Base-by-base conservation (phyloP, 2,329 filamentous ascomycete genomes). In the Trichoderma gracile region DNA sequence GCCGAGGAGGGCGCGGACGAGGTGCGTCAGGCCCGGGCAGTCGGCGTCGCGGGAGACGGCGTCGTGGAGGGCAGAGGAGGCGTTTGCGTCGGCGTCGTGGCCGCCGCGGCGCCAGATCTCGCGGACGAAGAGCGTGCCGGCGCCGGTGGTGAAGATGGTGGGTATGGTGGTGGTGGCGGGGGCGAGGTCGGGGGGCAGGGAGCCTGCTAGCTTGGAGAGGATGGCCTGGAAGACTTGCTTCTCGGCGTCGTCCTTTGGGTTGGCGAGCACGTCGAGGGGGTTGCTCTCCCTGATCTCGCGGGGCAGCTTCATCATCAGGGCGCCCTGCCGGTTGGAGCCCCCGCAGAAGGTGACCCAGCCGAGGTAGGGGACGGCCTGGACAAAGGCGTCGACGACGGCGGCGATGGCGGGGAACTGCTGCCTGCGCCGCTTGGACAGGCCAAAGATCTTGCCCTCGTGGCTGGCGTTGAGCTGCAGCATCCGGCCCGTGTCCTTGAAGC, bases 321-420 rank as follows among this genome's bases (percentile, higher is more conserved):
- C 88, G 0, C 93, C 93, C 76, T 97, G 93, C 46, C 93, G 83
- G 67, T 97, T 93, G 8, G 93, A 93, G 21, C 93, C 92, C 70
- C 92, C 89, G 73, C 92, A 96, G 76, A 97, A 97, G 0, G 89
- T 89, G 3, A 93, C 90, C 25, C 85, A 82, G 49, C 86, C 85
- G 69, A 96, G 89, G 49, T 82, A 82, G 4, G 90, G 90, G 2
- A 96, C 82, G 0, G 87, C 85, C 46, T 84, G 79, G 38, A 89
- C 81, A 17, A 97, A 84, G 19, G 90, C 88, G 38, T 89, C 86
- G n/a, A 97, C 86, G 5, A 97, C 86, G 33, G 91, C 86, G 0
- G 88, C 86, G 38, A 97, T 92, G 33, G 93, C 92, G 1, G 92
- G 90, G 46, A 96, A 93, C 75, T 97, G 93, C 14, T 83, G 81